Base-by-base conservation (phyloP, 2,329 filamentous ascomycete species). In the Septoria linicola region DNA sequence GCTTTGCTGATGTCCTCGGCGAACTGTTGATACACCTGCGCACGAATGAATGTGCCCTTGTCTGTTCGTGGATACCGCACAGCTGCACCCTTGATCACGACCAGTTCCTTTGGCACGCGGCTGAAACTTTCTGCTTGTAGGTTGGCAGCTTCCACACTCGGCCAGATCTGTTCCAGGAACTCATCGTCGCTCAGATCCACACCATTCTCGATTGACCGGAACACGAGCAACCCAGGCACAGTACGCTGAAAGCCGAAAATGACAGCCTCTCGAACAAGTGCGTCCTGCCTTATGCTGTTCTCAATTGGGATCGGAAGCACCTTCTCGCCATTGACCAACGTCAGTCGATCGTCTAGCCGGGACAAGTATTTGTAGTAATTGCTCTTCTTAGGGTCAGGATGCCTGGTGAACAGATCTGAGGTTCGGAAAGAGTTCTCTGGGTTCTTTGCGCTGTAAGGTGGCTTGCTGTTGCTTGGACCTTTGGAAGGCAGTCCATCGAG, bases 41-140 rank as follows among this genome's bases (percentile, higher is more conserved):
- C 74, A 2, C 80, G 73, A 42, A 82, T 81, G 49, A 79, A 73
- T 0, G 77, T 82, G 2, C 77, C 77, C 61, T 83, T 82, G 53
- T 82, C 80, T 0, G 80, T 82, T 32, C 65, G 66, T 1, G 78
- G 72, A 55, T 79, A 82, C 2, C 64, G 55, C 3, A 70, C 72
- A 0, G 73, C 74, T 0, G 69, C 56, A 0, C 73, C 69, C 2
- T 81, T 65, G 2, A 82, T 61, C 0, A 76, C 63, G 0, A 84
- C 68, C 62, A 84, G 73, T 3, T 82, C 79, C 13, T 66, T 72
- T 0, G 75, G 76, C 1, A 84, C 74, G 11, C 74, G 73, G 0
- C 76, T 76, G 57, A 81, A 85, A 0, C 73, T 75, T 54, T 75
- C 79, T 16, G 72, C 74, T 10, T 67, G 60, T 0, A 68, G 60